Percentiles rank a stretch among this genome's conserved stretches.
Conservation (phyloP, 805 yeast species). For the Candida coleopterorum region DNA sequence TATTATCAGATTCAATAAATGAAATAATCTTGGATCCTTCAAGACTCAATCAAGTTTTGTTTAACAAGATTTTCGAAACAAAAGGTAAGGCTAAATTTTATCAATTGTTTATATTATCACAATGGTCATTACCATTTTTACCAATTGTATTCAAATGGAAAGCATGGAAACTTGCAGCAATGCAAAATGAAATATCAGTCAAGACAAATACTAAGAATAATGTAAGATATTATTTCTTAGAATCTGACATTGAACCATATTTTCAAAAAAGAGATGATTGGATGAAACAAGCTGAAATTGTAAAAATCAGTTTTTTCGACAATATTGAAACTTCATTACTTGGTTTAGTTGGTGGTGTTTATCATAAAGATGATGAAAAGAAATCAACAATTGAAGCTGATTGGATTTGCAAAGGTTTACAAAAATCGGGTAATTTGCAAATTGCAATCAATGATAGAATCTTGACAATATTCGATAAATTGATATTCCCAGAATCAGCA, state of each 20-base stretch:
- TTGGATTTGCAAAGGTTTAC: conserved; percentile 53
- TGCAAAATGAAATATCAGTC: conserved; percentile 12
- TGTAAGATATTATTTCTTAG: conserved; percentile 27
- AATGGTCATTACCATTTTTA: conserved; percentile 42
- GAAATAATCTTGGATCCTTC: conserved; percentile 27
- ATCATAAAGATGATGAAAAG: conserved; percentile 44
- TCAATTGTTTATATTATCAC: conserved; percentile 62
- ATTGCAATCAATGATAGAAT: conserved; percentile 46
- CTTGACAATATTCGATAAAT: conserved; percentile 47
- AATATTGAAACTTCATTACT: conserved; percentile 57
- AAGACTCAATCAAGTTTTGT: conserved; percentile 21
- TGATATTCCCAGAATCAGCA: conserved; percentile 54
- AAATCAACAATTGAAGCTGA: conserved; percentile 46
- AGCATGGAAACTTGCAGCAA: conserved; percentile 28
- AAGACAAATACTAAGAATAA: conserved; percentile 18
- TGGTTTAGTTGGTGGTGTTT: conserved; percentile 47
- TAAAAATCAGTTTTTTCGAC: conserved; percentile 44
- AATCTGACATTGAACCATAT: conserved; percentile 25
- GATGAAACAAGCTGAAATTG: conserved; percentile 37
- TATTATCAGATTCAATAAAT: conserved; percentile 18
- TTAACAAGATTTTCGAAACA: conserved; percentile 32
- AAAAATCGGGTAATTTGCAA: conserved; percentile 38
- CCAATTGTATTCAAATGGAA: conserved; percentile 47
- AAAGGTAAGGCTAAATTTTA: conserved; percentile 54
- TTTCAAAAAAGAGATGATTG: conserved; percentile 40